Percentiles rank a stretch among this genome's conserved stretches.
Conservation (phyloP, 192 early-diverging fungal genomes). For the Coemansia sp. region DNA sequence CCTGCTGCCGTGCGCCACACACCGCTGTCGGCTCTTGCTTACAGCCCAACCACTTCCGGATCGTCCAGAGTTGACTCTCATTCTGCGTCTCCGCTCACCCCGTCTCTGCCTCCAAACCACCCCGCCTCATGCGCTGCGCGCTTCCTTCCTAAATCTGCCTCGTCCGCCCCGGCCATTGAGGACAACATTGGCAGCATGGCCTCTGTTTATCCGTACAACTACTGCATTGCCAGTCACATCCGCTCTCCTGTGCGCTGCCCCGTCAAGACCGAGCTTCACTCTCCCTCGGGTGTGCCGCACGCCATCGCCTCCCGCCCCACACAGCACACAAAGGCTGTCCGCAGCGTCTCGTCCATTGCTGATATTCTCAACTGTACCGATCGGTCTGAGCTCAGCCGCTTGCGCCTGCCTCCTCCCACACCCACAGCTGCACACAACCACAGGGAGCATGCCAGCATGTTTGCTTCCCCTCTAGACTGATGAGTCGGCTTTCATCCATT, state of each 20-base stretch:
- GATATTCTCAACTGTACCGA: conserved; percentile 57
- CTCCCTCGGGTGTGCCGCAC: conserved; percentile 12
- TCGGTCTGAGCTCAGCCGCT: conserved; percentile 51
- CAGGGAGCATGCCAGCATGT: conserved; percentile 30
- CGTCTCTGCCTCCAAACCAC: conserved; percentile 21
- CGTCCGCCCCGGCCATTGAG: conserved; percentile 36
- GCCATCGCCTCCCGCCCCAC: conserved; percentile 17
- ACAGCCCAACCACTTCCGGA: conserved; percentile 23
- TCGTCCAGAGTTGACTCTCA: conserved; percentile 17
- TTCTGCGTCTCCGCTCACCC: conserved; percentile 16
- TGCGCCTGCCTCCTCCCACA: conserved; percentile 52
- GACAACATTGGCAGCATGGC: conserved; percentile 47
- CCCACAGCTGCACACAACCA: conserved; percentile 36
- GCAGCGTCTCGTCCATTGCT: conserved; percentile 54
- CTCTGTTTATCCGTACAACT: conserved; percentile 51
- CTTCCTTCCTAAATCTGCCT: conserved; percentile 14
- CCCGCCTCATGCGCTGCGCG: conserved; percentile 30
- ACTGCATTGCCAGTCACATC: conserved; percentile 54
- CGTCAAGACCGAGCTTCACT: conserved; percentile 9
- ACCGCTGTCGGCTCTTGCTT: conserved; percentile 1
- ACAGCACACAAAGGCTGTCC: conserved; percentile 45
- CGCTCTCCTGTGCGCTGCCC: conserved; percentile 36
- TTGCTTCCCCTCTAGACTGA: conserved; percentile 29
- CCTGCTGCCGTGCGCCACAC: neutral
- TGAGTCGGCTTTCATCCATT: no score